Evolutionary conservation across 139 green algal species (phyloP), one percentile per base, ranked within the genome.

Genomic region (Tetraselmis striata): DNA sequence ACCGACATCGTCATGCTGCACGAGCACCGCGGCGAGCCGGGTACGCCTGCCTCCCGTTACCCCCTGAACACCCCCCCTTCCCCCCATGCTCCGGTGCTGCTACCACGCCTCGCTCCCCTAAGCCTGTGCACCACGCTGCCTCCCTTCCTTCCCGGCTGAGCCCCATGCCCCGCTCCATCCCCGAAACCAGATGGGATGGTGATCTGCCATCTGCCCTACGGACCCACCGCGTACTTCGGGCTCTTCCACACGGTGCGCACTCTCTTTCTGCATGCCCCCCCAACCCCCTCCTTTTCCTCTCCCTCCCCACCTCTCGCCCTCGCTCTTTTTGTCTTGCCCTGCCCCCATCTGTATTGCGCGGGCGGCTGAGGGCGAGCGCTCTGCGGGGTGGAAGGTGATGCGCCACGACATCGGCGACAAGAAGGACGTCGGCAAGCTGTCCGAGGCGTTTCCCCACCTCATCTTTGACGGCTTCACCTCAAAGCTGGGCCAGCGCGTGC

Each of bases 221-320:
- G 97, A 31, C 97, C 97, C 67, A 99, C 96, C 0, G 96, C 97
- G 24, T 99, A 98, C 89, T 99, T 99, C 90, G 97, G 97, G 29
- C 59, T 99, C 0, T 92, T 90, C 87, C 98, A 98, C 89, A 94
- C 95, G 22, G 97, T 93, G 31, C 59, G 84, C 45, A 67, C 45
- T 18, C 18, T 5, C 45, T 18, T 18, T 18, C 18, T 67, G 5
- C 45, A n/a, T n/a, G n/a, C n/a, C n/a, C n/a, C n/a, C n/a, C n/a
- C n/a, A n/a, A n/a, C n/a, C n/a, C n/a, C n/a, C n/a, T n/a, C n/a
- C n/a, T n/a, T n/a, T n/a, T n/a, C n/a, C n/a, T n/a, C n/a, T n/a
- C n/a, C n/a, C n/a, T n/a, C n/a, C n/a, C n/a, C n/a, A n/a, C n/a
- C n/a, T n/a, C n/a, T n/a, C n/a, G n/a, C n/a, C n/a, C n/a, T n/a